Evolutionary conservation across 2,329 filamentous ascomycete species (phyloP).

Genomic region (Pseudogymnoascus sp.): DNA sequence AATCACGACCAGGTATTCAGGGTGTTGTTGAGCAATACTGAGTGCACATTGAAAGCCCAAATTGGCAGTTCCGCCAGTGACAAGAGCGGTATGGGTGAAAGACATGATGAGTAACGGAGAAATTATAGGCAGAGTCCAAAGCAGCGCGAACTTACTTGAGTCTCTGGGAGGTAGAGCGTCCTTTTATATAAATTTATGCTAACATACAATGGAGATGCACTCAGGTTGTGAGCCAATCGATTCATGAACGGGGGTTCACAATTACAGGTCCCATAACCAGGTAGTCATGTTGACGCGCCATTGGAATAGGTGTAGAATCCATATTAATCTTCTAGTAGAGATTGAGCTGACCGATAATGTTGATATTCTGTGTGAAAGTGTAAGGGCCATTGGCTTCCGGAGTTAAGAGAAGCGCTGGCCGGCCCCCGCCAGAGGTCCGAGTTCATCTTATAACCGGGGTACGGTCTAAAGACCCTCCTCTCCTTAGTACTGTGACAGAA

Average conservation of each 20-base stretch:
- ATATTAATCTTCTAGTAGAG: neutral
- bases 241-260: neutral
- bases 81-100: slow-evolving; percentile 26
- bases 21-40: slow-evolving; percentile 33
- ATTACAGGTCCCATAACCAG: neutral
- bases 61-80: slow-evolving; percentile 39
- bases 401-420: too few relatives aligned
- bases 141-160: neutral
- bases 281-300: neutral
- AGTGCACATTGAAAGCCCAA: slow-evolving; percentile 37
- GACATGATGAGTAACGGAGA: slow-evolving; percentile 14
- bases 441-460: too few relatives aligned
- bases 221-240: neutral
- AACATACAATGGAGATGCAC: neutral
- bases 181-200: neutral
- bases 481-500: too few relatives aligned
- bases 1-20: slow-evolving; percentile 35
- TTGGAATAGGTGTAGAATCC: neutral
- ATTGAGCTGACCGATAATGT: neutral
- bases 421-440: too few relatives aligned
- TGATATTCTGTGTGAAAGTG: neutral
- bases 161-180: neutral
- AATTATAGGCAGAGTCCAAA: neutral
- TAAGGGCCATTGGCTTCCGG: too few relatives aligned
- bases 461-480: too few relatives aligned